phyloP scores from a whole-genome alignment of 2,329 filamentous ascomycete species.

The Fusarium lyarnte region DNA sequence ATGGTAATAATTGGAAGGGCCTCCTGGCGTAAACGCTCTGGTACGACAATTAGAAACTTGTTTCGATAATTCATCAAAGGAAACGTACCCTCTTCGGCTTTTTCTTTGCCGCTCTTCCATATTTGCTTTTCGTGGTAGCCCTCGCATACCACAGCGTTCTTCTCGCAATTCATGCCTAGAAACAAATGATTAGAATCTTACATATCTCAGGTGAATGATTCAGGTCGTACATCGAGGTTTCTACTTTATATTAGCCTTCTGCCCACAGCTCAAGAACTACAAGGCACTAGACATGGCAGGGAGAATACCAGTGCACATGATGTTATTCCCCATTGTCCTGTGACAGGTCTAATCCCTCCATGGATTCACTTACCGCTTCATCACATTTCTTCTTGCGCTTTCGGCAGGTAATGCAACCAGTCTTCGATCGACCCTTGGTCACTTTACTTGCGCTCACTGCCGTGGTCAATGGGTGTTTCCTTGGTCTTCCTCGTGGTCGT shows the following conservation, averaged over 20 bases:
- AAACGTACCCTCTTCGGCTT: conserved; percentile 70
- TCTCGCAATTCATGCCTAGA: conserved; percentile 85
- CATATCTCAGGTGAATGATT: neutral
- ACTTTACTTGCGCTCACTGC: conserved; percentile 70
- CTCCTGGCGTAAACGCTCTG: conserved; percentile 61
- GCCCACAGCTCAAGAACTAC: neutral
- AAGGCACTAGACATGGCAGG: neutral
- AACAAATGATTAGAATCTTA: conserved; percentile 32
- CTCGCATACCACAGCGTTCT: conserved; percentile 91
- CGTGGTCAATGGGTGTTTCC: conserved; percentile 78
- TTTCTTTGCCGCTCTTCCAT: conserved; percentile 87
- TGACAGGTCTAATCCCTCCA: neutral
- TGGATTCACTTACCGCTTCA: conserved; percentile 56
- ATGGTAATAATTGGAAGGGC: conserved; percentile 64
- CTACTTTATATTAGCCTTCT: conserved; percentile 12
- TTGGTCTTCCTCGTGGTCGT: conserved; percentile 79
- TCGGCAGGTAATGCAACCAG: conserved; percentile 73
- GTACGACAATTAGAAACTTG: conserved; percentile 20
- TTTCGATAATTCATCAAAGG: neutral
- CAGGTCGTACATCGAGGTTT: conserved; percentile 58
- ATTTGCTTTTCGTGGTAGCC: conserved; percentile 87
- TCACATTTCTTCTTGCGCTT: conserved; percentile 79
- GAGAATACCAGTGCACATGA: neutral
- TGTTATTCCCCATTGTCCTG: neutral
- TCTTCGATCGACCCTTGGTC: conserved; percentile 79